A percentile compares a stretch with the other conserved stretches of the same genome.
phyloP scores from a whole-genome alignment of 2,329 filamentous ascomycete species.

The Byssothecium circinans region DNA sequence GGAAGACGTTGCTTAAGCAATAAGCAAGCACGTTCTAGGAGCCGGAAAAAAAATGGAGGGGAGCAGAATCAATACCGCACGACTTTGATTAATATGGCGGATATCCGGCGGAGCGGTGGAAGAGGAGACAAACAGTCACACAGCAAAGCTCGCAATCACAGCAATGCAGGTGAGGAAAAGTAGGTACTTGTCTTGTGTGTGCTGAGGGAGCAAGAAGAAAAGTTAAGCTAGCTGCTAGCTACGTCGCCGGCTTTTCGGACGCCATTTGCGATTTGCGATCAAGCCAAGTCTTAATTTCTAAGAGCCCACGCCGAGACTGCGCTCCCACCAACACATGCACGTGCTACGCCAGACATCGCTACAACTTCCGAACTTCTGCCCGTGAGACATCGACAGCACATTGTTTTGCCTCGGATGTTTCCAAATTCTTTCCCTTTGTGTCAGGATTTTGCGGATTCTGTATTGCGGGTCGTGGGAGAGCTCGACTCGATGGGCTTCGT shows the following conservation, averaged over 20 bases:
- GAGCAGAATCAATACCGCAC: constrained; percentile 7
- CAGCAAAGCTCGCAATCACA: background rate
- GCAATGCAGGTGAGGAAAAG: too few relatives aligned
- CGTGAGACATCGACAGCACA: background rate
- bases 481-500: background rate
- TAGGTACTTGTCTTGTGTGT: too few relatives aligned
- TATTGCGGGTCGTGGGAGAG: background rate
- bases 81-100: constrained; percentile 13
- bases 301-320: constrained; percentile 12
- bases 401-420: background rate
- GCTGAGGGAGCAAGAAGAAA: too few relatives aligned
- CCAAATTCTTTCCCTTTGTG: background rate
- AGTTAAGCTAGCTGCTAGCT: background rate
- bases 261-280: constrained; percentile 13
- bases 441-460: background rate
- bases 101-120: constrained; percentile 2
- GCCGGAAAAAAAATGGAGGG: constrained; percentile 9
- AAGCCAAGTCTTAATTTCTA: constrained; percentile 13
- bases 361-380: background rate
- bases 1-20: constrained; percentile 9
- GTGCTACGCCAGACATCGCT: background rate
- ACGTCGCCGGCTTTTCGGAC: background rate
- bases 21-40: constrained; percentile 4
- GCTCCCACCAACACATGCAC: constrained; percentile 2
- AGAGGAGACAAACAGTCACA: background rate